These are phyloP conservation scores for Amylocystis lapponica DNA, from an alignment of 768 basidiomycete genomes.

Conservation along the genomic window DNA sequence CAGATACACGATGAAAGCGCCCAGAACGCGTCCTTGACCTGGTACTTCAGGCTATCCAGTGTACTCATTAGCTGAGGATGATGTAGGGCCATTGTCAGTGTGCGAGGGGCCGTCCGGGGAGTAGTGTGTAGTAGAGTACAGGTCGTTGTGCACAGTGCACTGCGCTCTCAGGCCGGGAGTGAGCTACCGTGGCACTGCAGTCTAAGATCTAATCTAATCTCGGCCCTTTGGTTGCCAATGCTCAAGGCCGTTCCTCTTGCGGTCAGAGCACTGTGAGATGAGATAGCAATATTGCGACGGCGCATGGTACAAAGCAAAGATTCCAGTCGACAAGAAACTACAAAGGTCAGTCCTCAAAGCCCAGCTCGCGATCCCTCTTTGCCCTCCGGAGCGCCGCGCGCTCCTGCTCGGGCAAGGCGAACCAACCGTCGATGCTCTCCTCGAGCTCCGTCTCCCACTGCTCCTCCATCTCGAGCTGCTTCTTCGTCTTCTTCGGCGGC, in stretches of 20 bases:
- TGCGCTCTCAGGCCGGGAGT: too few relatives aligned
- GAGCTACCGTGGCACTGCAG: not conserved
- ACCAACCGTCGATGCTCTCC: conserved; percentile 66
- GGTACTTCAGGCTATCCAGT: conserved; percentile 29
- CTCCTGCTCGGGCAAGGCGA: conserved; percentile 27
- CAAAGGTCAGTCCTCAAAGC: conserved; percentile 25
- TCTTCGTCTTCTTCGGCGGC: conserved; percentile 74
- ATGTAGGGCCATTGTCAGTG: too few relatives aligned
- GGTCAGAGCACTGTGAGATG: not conserved
- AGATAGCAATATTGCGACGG: not conserved
- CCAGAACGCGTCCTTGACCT: conserved; percentile 77
- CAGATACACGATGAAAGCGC: conserved; percentile 78
- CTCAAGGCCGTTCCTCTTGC: too few relatives aligned
- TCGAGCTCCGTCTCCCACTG: conserved; percentile 76
- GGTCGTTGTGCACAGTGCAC: too few relatives aligned
- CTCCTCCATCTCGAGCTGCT: conserved; percentile 70
- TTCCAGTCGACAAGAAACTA: not conserved
- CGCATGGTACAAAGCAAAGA: not conserved
- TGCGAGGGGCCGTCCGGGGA: too few relatives aligned
- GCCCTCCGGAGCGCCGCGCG: conserved; percentile 42
- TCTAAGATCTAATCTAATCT: too few relatives aligned
- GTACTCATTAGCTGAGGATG: conserved; percentile 19
- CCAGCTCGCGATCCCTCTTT: conserved; percentile 61
- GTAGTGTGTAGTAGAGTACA: too few relatives aligned
- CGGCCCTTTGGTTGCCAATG: too few relatives aligned